Base-by-base conservation (phyloP, 2,329 filamentous ascomycete species). In the Verticillium nubilum region DNA sequence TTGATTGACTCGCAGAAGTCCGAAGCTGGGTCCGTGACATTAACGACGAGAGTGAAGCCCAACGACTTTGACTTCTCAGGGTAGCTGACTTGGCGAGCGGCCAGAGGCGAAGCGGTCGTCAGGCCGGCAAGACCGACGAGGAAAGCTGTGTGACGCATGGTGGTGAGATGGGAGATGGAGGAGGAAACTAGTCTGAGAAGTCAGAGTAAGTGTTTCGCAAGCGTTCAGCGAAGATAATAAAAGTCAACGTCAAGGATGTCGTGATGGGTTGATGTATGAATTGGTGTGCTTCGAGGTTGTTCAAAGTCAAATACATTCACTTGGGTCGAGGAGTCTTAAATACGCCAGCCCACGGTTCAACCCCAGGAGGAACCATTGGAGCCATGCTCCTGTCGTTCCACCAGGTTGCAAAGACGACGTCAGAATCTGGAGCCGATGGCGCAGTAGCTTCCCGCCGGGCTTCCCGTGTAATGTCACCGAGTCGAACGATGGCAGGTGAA, bases 11-110 rank as follows among this genome's bases (percentile, higher is more conserved):
- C 71, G 5, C 65, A 65, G 56, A 81, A 73, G 63, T 80, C 76
- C 35, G 64, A 64, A 15, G 69, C 62, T 1, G 68, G 69, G 64
- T 78, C 71, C 9, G 76, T 77, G 42, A 81, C 75, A 61, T 80
- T 78, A 66, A 76, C 74, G 23, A 78, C 69, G 28, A 81, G 72
- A 37, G 68, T 71, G 70, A 80, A 80, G 58, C 72, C 69, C 63
- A 67, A 67, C 35, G 66, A 66, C 53, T 62, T 60, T 27, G 61
- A 60, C 25, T 35, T 56, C 33, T 29, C 17, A 25, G 28, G 28
- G 31, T 55, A 33, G 31, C 15, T 33, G 9, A 19, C 12, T 5
- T 31, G 54, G 23, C n/a, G 42, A 19, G 3, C 10, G 12, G 42
- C 42, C 42, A 50, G 19, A 10, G 42, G 42, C 5, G 42, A 62